phyloP scores from a whole-genome alignment of 164 flowering plant species.

The Vitis rupestris region DNA sequence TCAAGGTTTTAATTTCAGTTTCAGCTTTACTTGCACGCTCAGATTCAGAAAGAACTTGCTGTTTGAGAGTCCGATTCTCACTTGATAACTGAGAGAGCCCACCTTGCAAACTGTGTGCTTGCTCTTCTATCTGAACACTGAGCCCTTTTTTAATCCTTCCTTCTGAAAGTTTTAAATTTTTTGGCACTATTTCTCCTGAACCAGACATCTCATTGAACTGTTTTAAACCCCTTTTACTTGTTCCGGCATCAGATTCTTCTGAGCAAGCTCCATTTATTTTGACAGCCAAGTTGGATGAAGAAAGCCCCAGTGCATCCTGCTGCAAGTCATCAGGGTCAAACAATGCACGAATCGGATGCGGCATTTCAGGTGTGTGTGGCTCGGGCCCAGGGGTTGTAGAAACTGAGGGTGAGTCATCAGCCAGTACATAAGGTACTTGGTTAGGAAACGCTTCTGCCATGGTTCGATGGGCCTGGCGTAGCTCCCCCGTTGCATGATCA shows the following conservation, averaged over 20 bases:
- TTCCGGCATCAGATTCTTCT: conserved; percentile 24
- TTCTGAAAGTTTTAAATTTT: conserved; percentile 22
- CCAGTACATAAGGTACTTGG: conserved; percentile 49
- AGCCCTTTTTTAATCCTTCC: conserved; percentile 25
- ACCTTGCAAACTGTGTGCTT: conserved; percentile 19
- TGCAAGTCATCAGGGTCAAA: conserved; percentile 52
- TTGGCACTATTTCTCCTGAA: conserved; percentile 22
- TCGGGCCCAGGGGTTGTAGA: conserved; percentile 42
- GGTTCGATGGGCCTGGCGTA: conserved; percentile 83
- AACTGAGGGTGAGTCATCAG: conserved; percentile 52
- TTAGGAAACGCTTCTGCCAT: conserved; percentile 82
- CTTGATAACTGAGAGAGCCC: conserved; percentile 29
- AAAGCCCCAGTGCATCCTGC: conserved; percentile 37
- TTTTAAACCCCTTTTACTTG: conserved; percentile 49
- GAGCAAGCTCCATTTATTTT: conserved; percentile 13
- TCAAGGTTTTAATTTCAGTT: conserved; percentile 42
- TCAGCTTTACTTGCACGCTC: conserved; percentile 37
- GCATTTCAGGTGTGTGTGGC: conserved; percentile 56
- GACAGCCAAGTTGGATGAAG: conserved; percentile 20
- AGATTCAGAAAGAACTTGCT: conserved; percentile 26
- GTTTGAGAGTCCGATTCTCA: conserved; percentile 31
- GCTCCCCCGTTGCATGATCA: conserved; percentile 82
- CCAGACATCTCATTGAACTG: conserved; percentile 57
- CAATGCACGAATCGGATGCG: conserved; percentile 30
- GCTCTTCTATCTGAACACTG: conserved; percentile 21